Percentiles rank a stretch among this genome's conserved stretches.
Evolutionary conservation across 345 rosid genomes (phyloP).

Genomic region (Viola odorata): DNA sequence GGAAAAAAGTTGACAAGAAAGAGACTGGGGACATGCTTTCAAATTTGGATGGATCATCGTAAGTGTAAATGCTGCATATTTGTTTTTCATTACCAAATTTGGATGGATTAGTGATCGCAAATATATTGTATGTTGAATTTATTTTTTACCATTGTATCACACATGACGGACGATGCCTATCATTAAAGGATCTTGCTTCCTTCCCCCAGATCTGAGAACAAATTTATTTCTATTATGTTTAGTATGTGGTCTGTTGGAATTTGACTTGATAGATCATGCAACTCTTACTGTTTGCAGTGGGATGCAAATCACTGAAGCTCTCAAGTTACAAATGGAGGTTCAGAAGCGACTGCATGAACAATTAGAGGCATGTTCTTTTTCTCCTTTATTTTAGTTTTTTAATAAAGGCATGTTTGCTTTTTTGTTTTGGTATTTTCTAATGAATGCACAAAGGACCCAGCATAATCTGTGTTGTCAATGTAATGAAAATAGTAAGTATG

Average conservation of each 20-base stretch:
- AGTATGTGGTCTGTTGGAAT: constrained; percentile 4
- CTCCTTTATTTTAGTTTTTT: too few species aligned
- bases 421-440: neutral
- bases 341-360: constrained; percentile 96
- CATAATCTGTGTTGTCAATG: too few species aligned
- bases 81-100: constrained; percentile 2
- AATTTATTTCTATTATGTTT: too few species aligned
- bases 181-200: too few species aligned
- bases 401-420: neutral
- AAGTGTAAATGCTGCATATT: constrained; percentile 32
- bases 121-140: neutral
- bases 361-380: constrained; percentile 68
- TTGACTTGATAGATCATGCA: constrained; percentile 2
- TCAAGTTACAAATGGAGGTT: constrained; percentile 97
- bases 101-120: neutral
- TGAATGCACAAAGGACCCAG: too few species aligned
- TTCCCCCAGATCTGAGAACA: too few species aligned
- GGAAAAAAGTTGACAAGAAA: constrained; percentile 84
- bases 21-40: constrained; percentile 78
- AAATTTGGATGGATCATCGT: constrained; percentile 90
- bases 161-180: too few species aligned
- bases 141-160: neutral
- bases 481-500: too few species aligned
- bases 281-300: constrained; percentile 51
- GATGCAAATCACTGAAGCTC: constrained; percentile 99